Base-by-base conservation (phyloP, 2,329 filamentous ascomycete genomes). In the Sordariomycetes sp. region DNA sequence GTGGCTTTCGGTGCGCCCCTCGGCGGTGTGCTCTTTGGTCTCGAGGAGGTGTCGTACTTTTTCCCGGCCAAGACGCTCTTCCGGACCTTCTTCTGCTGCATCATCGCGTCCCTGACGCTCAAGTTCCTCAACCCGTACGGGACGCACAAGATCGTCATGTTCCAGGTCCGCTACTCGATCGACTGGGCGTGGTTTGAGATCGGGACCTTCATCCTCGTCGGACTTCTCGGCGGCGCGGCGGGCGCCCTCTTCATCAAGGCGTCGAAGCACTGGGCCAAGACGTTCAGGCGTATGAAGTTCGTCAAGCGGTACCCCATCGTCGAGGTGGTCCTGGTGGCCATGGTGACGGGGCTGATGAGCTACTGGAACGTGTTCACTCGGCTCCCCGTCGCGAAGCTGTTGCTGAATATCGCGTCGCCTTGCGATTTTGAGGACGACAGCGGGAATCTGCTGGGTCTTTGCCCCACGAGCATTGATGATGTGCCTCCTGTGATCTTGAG, bases 11-110 rank as follows among this genome's bases (percentile, higher is more conserved):
- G 92, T 42, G 90, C 92, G 1, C 92, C 92, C 50, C 66, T 84
- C 0, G 90, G 90, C 10, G 92, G 92, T 56, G 90, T 96, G 1
- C 77, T 97, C 2, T 97, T 97, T 70, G 90, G 90, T 36, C 72
- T 97, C 34, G 94, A 99, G 70, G 94, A 97, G 77, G 91, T 97
- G 61, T 84, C 89, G 63, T 97, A 97, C 70, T 97, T 97, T 70
- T 97, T 97, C 68, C 92, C 94, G 0, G 90, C 92, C 6, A 97
- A 99, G 73, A 97, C 92, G 0, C 79, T 99, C 10, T 99, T 99
- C 74, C 79, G 94, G 56, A 97, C 94, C 0, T 99, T 99, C 70
- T 97, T 97, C 72, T 97, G 92, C 74, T 97, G 92, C 70, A 97
- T 97, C 64, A 86, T 87, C 35, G 91, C 94, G 1, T 90, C 94